A percentile compares a stretch with the other conserved stretches of the same genome.
Conservation (phyloP, 805 yeast species). For the Saturnispora serradocipensis region DNA sequence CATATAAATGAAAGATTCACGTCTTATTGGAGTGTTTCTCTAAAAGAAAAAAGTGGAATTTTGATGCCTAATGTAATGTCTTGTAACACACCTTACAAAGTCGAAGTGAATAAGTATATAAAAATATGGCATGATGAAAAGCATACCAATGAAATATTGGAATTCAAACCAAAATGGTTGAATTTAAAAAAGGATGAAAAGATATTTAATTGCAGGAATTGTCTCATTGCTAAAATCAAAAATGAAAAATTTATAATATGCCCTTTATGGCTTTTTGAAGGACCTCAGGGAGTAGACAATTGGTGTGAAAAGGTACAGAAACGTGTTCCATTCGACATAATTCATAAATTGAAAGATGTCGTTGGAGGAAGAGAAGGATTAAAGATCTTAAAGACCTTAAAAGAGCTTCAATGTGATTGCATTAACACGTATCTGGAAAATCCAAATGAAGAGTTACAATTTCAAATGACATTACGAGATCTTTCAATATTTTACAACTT, state of each 20-base stretch:
- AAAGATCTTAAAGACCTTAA: slow-evolving; percentile 14
- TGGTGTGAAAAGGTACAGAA: slow-evolving; percentile 25
- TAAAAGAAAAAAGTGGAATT: slow-evolving; percentile 18
- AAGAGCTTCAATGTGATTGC: slow-evolving; percentile 32
- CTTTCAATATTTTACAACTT: slow-evolving; percentile 40
- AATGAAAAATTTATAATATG: slow-evolving; percentile 30
- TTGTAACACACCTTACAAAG: not conserved
- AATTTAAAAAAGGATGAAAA: slow-evolving; percentile 6
- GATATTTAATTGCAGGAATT: slow-evolving; percentile 34
- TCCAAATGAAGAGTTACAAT: slow-evolving; percentile 33
- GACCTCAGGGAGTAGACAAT: slow-evolving; percentile 20
- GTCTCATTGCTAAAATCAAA: slow-evolving; percentile 30
- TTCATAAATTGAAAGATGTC: slow-evolving; percentile 3
- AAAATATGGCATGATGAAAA: slow-evolving; percentile 14
- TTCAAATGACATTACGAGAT: slow-evolving; percentile 45
- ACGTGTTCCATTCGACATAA: not conserved
- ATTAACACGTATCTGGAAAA: slow-evolving; percentile 25
- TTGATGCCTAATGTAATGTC: slow-evolving; percentile 22
- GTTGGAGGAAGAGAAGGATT: slow-evolving; percentile 6
- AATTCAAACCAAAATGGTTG: slow-evolving; percentile 45
- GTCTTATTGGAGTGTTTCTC: not conserved
- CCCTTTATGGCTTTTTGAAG: slow-evolving; percentile 31
- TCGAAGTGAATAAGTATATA: slow-evolving; percentile 20
- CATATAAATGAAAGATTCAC: not conserved
- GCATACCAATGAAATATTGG: slow-evolving; percentile 22